These are phyloP conservation scores for Thelonectria rubi DNA, from an alignment of 2,329 filamentous ascomycete genomes.

Conservation along the genomic window DNA sequence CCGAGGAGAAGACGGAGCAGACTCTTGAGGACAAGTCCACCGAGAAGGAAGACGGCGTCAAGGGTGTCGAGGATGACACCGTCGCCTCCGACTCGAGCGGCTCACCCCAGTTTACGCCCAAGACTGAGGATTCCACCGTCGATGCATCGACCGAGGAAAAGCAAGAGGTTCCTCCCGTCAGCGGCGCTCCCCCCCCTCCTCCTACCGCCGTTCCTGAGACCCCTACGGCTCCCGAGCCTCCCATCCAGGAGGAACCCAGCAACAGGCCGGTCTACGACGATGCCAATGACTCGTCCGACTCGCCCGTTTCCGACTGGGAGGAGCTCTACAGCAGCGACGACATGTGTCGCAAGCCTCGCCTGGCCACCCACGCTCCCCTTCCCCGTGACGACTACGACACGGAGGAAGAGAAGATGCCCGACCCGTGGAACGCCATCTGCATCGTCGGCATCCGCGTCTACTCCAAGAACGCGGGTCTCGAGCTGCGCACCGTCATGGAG, in stretches of 20 bases:
- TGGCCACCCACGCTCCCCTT: conserved; percentile 47
- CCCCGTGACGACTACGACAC: conserved; percentile 56
- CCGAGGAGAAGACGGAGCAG: conserved; percentile 20
- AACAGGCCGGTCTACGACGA: conserved; percentile 51
- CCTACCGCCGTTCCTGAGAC: not conserved
- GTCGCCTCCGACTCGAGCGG: conserved; percentile 43
- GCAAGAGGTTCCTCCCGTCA: conserved; percentile 46
- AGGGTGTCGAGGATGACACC: conserved; percentile 34
- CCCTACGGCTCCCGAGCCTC: not conserved
- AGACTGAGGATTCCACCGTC: conserved; percentile 42
- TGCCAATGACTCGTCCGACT: conserved; percentile 66
- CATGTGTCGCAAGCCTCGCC: conserved; percentile 60
- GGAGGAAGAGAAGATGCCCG: conserved; percentile 64
- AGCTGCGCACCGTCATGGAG: conserved; percentile 65
- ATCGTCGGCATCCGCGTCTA: conserved; percentile 70
- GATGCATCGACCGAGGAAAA: conserved; percentile 42
- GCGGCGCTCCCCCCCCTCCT: conserved; percentile 33
- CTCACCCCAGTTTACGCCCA: conserved; percentile 46
- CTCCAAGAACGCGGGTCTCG: conserved; percentile 63
- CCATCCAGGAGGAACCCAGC: conserved; percentile 33
- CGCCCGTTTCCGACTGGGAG: conserved; percentile 68
- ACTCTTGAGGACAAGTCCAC: conserved; percentile 20
- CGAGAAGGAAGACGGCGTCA: conserved; percentile 18
- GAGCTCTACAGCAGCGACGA: conserved; percentile 68
- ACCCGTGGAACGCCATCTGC: conserved; percentile 71